Conservation (phyloP, 176 grass and related monocot genomes). For the Areca catechu region DNA sequence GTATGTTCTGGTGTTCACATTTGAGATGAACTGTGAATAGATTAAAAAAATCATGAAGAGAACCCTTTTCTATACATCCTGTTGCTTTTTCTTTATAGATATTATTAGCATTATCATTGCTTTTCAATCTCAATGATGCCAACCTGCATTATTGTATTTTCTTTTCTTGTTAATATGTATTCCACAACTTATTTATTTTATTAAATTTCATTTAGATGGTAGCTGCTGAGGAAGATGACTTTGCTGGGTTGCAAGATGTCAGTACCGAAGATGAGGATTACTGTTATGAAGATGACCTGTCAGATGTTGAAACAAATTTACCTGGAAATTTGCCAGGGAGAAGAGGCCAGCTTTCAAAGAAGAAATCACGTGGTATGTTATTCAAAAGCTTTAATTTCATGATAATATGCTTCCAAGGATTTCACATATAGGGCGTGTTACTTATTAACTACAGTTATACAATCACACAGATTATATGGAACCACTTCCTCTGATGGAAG, state of each 20-base stretch:
- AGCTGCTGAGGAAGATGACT: conserved; percentile 74
- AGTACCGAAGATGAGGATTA: conserved; percentile 97
- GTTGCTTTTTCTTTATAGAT: too few species aligned
- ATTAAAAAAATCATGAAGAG: too few species aligned
- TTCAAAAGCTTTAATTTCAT: conserved; percentile 14
- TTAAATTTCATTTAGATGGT: conserved; percentile 57
- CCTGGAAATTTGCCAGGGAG: conserved; percentile 41
- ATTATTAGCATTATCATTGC: too few species aligned
- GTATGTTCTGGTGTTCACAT: too few species aligned
- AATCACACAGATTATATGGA: conserved; percentile 40
- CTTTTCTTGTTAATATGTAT: too few species aligned
- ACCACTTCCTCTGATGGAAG: conserved; percentile 85
- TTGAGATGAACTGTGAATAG: too few species aligned
- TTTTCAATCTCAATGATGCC: too few species aligned
- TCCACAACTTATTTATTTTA: conserved; percentile 7
- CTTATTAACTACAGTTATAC: too few species aligned
- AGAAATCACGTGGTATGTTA: conserved; percentile 58
- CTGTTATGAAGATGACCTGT: conserved; percentile 66
- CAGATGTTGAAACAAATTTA: conserved; percentile 61
- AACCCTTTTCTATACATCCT: too few species aligned
- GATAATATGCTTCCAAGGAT: not conserved
- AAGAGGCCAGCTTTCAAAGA: conserved; percentile 70
- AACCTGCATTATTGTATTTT: too few species aligned
- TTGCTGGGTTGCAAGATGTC: conserved; percentile 56
- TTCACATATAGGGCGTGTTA: not conserved